Base-by-base conservation (phyloP, 164 flowering plant genomes). In the Sedum album region DNA sequence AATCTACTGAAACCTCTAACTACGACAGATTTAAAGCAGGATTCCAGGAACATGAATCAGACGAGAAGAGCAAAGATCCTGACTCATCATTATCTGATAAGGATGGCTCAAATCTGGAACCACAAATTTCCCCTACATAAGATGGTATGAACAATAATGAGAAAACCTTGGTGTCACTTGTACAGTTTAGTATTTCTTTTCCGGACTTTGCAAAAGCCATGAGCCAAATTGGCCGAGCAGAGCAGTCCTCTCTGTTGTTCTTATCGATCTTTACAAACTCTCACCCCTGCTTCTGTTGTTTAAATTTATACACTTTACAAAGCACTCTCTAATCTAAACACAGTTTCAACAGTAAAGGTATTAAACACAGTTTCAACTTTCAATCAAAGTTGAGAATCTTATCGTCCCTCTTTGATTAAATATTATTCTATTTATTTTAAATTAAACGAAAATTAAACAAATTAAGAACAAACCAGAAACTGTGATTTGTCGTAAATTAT, bases 21-120 rank as follows among this genome's bases (percentile, higher is more conserved):
- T 89, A 91, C 57, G 98, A 91, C 68, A 81, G 78, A 72, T 93
- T 83, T 68, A 86, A 82, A 73, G 71, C 71, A 68, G 97, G 97
- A 17, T 93, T 93, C 68, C 65, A 84, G 14, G 88, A 35, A 7
- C 38, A 35, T 3, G 38, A 35, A 3, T 77, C 83, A 73, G 73
- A 11, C 17, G 64, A 8, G 21, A 68, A 68, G 62, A 28, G 60
- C 17, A 61, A 75, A 0, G 82, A 75, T 61, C 64, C 51, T 46
- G 74, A 42, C 38, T 70, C 31, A 31, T 26, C 72, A n/a, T 69
- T 61, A 57, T 14, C 62, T 4, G 62, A 30, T 85, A 78, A 46
- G 87, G 83, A 15, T 65, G 46, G 30, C 10, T 23, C 46, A 21
- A 77, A 82, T 7, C 71, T 85, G 0, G 82, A 72, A 33, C 85